Evolutionary conservation across 2,329 filamentous ascomycete genomes (phyloP).

Genomic region (Ascocoryne sarcoides): DNA sequence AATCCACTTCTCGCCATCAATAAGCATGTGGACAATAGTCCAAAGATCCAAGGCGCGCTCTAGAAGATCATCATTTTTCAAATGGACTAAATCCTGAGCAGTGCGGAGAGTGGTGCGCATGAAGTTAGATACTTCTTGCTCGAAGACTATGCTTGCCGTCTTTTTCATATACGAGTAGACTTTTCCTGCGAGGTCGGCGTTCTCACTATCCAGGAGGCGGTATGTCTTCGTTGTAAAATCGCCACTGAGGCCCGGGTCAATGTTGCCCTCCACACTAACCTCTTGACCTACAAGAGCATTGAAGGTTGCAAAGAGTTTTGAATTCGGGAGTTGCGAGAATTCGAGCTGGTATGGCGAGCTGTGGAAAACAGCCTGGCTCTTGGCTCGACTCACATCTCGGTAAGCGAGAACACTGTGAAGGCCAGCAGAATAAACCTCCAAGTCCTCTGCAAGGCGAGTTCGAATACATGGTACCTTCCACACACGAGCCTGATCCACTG

Average conservation of each 20-base stretch:
- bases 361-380: conserved; percentile 40
- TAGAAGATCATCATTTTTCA: conserved; percentile 45
- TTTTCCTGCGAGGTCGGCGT: conserved; percentile 49
- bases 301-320: conserved; percentile 28
- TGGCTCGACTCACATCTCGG: conserved; percentile 47
- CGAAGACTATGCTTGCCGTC: conserved; percentile 48
- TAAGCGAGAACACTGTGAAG: conserved; percentile 55
- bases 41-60: conserved; percentile 53
- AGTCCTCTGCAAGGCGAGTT: conserved; percentile 51
- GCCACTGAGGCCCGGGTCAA: conserved; percentile 27
- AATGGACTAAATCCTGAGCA: conserved; percentile 36
- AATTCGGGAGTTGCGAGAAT: conserved; percentile 49
- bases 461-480: conserved; percentile 57
- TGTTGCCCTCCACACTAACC: conserved; percentile 26
- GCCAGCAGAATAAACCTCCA: conserved; percentile 55
- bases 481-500: conserved; percentile 54
- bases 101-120: conserved; percentile 49
- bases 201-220: conserved; percentile 53
- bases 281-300: conserved; percentile 22
- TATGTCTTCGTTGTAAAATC: conserved; percentile 25
- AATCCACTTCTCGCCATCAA: conserved; percentile 56
- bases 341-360: conserved; percentile 39
- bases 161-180: conserved; percentile 53
- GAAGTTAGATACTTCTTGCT: conserved; percentile 50
- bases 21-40: conserved; percentile 52